Evolutionary conservation across 495 filamentous ascomycete genomes (phyloP).

Genomic region (Xylaria palmicola): DNA sequence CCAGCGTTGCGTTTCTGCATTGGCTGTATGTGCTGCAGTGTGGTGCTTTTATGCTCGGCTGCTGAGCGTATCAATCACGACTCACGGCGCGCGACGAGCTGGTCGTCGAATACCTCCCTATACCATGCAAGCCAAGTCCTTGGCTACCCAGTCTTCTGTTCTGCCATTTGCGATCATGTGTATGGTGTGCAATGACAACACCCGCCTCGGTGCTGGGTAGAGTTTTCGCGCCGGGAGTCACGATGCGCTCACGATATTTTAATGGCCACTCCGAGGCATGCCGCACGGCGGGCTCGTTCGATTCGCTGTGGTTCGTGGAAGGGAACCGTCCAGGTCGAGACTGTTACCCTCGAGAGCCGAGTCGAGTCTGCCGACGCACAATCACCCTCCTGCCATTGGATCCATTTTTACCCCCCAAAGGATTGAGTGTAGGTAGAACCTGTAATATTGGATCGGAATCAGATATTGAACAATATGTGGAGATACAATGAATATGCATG

Average conservation of each 20-base stretch:
- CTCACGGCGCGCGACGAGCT: too few species aligned
- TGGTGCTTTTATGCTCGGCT: background rate
- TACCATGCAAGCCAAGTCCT: conserved; percentile 6
- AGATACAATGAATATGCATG: conserved; percentile 11
- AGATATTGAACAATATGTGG: conserved; percentile 14
- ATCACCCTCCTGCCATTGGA: conserved; percentile 6
- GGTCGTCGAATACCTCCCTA: background rate
- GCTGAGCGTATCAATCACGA: conserved; percentile 1
- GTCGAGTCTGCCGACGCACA: background rate
- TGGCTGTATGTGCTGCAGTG: background rate
- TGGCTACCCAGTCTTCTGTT: background rate
- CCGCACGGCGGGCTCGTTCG: background rate
- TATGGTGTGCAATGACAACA: background rate
- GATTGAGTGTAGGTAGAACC: conserved; percentile 14
- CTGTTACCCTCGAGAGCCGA: background rate
- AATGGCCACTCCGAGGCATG: background rate
- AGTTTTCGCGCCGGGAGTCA: background rate
- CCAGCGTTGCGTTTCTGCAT: conserved; percentile 13
- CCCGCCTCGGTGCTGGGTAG: background rate
- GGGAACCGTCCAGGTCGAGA: background rate
- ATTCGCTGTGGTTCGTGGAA: background rate
- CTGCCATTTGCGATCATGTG: background rate
- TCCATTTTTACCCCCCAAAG: conserved; percentile 12
- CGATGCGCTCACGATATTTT: background rate
- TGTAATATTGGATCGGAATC: conserved; percentile 13